Conservation (phyloP, 1,284 basidiomycete genomes). For the Pseudozyma sp. region DNA sequence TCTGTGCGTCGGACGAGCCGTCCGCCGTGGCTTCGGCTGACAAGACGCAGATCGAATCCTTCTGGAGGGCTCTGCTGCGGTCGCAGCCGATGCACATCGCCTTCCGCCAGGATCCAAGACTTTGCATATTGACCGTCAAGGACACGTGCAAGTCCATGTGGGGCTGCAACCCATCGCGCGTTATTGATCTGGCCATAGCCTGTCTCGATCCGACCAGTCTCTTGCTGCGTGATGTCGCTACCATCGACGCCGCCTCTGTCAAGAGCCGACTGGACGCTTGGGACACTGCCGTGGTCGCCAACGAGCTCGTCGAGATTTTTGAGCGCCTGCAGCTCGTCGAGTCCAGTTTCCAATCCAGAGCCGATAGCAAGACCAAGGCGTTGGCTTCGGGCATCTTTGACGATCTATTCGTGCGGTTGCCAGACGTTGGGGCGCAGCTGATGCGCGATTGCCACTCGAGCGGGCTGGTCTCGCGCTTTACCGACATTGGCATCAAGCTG, state of each 20-base stretch:
- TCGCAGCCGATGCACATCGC: slow-evolving; percentile 40
- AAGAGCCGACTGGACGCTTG: slow-evolving; percentile 37
- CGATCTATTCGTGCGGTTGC: slow-evolving; percentile 36
- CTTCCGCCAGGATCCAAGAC: slow-evolving; percentile 34
- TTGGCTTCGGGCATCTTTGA: slow-evolving; percentile 43
- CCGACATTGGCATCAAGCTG: slow-evolving; percentile 44
- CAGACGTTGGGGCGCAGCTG: slow-evolving; percentile 36
- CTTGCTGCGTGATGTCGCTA: slow-evolving; percentile 24
- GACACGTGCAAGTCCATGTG: slow-evolving; percentile 44
- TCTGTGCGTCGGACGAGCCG: slow-evolving; percentile 26
- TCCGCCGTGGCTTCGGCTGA: slow-evolving; percentile 14
- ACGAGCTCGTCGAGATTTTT: slow-evolving; percentile 46
- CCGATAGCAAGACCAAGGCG: slow-evolving; percentile 42
- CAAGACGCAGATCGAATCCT: slow-evolving; percentile 20
- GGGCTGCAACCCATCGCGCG: slow-evolving; percentile 32
- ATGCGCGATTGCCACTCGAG: slow-evolving; percentile 38
- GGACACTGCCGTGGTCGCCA: slow-evolving; percentile 38
- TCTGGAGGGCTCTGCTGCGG: slow-evolving; percentile 31
- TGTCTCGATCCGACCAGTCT: slow-evolving; percentile 38
- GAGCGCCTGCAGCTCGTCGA: slow-evolving; percentile 44
- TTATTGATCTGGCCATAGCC: slow-evolving; percentile 30
- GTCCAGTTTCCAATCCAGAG: slow-evolving; percentile 48
- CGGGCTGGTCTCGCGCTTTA: slow-evolving; percentile 33
- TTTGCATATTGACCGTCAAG: slow-evolving; percentile 24
- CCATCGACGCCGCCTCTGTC: slow-evolving; percentile 26